These are phyloP conservation scores for Yarrowia bubula DNA, from an alignment of 805 yeast species.

Conservation along the genomic window DNA sequence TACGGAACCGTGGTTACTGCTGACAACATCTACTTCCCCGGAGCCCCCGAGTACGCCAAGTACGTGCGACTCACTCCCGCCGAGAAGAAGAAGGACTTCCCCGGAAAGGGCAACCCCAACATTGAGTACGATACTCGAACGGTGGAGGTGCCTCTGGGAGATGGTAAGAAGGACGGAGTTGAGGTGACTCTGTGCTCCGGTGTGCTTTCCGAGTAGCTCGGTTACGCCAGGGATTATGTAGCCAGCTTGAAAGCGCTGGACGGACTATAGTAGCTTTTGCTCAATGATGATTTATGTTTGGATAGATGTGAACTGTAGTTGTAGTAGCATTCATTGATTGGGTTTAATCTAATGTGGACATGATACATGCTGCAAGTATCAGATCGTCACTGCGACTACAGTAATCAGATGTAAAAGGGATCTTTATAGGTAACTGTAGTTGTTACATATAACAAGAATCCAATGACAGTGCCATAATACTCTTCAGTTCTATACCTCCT, in stretches of 20 bases:
- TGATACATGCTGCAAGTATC: too few species aligned
- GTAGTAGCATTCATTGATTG: too few species aligned
- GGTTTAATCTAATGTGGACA: too few species aligned
- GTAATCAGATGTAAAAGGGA: too few species aligned
- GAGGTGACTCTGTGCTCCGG: slow-evolving; percentile 23
- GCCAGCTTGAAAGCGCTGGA: neutral
- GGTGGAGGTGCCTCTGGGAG: slow-evolving; percentile 8
- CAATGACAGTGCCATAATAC: too few species aligned
- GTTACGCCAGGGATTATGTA: slow-evolving; percentile 23
- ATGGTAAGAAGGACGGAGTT: slow-evolving; percentile 11
- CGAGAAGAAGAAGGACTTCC: slow-evolving; percentile 9
- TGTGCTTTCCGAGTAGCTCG: slow-evolving; percentile 16
- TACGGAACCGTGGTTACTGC: slow-evolving; percentile 28
- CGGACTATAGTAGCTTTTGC: neutral
- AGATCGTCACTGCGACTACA: too few species aligned
- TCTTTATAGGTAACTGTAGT: too few species aligned
- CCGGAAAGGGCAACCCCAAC: slow-evolving; percentile 25
- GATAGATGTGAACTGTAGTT: neutral
- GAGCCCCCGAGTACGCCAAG: slow-evolving; percentile 25
- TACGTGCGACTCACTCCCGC: slow-evolving; percentile 15
- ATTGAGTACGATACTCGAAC: slow-evolving; percentile 22
- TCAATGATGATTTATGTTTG: neutral
- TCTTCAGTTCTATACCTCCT: too few species aligned
- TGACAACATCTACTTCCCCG: slow-evolving; percentile 17
- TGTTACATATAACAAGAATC: too few species aligned